phyloP scores from a whole-genome alignment of 192 early-diverging fungal species.

The Spizellomyces sp. region DNA sequence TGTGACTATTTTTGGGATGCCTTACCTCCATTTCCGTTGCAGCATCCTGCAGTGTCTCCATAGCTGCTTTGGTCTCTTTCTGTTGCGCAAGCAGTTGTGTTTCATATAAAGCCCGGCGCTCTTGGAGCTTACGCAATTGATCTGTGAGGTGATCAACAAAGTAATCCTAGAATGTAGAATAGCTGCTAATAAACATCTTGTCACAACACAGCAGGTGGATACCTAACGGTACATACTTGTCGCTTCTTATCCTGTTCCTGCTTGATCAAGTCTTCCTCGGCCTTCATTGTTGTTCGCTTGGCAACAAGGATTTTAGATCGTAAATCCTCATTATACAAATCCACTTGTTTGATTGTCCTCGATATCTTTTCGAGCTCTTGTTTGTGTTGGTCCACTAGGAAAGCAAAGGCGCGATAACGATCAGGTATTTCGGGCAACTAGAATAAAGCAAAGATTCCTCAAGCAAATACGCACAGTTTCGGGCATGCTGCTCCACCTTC shows the following conservation, averaged over 20 bases:
- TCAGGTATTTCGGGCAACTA: too few relatives aligned
- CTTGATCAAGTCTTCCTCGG: conserved; percentile 60
- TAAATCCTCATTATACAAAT: conserved; percentile 64
- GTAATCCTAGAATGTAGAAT: conserved; percentile 45
- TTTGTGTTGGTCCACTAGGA: conserved; percentile 57
- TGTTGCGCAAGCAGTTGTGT: conserved; percentile 59
- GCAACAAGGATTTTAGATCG: conserved; percentile 55
- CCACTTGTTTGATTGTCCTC: conserved; percentile 62
- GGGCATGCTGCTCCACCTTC: conserved; percentile 38
- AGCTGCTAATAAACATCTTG: conserved; percentile 14
- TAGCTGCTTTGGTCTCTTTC: conserved; percentile 56
- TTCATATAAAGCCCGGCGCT: conserved; percentile 55
- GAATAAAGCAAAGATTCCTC: background rate
- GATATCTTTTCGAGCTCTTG: conserved; percentile 59
- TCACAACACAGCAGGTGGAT: too few relatives aligned
- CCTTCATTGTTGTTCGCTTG: conserved; percentile 62
- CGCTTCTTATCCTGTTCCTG: conserved; percentile 65
- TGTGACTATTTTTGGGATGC: background rate
- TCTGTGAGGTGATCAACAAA: conserved; percentile 62
- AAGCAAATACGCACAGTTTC: conserved; percentile 41
- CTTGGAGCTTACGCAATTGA: conserved; percentile 56
- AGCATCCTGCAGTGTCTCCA: conserved; percentile 62
- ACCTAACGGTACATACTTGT: conserved; percentile 37
- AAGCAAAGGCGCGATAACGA: background rate
- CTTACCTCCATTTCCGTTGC: conserved; percentile 60